These are phyloP conservation scores for Colletotrichum sp. DNA, from an alignment of 2,329 filamentous ascomycete genomes.

Conservation along the genomic window DNA sequence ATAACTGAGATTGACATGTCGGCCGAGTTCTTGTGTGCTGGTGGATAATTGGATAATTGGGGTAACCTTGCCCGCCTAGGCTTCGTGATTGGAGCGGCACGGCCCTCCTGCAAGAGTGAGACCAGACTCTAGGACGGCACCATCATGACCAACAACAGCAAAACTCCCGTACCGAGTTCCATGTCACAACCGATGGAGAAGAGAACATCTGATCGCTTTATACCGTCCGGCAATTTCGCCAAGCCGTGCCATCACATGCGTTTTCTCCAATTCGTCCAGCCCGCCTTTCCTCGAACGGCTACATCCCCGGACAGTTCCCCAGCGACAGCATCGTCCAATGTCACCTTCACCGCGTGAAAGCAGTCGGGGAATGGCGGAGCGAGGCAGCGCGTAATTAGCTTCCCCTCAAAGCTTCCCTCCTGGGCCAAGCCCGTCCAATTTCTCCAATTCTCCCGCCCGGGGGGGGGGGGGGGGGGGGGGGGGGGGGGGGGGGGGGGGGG, in stretches of 20 bases:
- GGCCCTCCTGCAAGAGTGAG: neutral
- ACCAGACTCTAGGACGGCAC: neutral
- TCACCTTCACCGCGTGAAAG: neutral
- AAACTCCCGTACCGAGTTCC: neutral
- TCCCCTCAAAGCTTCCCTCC: neutral
- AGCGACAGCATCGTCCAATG: neutral
- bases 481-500: too few species aligned
- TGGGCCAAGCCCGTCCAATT: neutral
- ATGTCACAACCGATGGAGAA: neutral
- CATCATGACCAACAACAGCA: neutral
- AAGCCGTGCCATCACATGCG: neutral
- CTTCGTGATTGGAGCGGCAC: constrained; percentile 9
- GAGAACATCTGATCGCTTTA: neutral
- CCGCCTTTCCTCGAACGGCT: neutral
- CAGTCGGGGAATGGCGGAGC: neutral
- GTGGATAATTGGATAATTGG: neutral
- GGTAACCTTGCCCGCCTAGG: neutral
- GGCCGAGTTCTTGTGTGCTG: neutral
- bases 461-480: too few species aligned
- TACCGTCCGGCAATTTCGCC: neutral
- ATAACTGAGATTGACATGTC: neutral
- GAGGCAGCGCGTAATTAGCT: neutral
- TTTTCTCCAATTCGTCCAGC: neutral
- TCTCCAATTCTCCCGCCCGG: constrained; percentile 7
- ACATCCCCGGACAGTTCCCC: neutral